Evolutionary conservation across 306 rosid species (phyloP).

Genomic region (Carpinus viminea): DNA sequence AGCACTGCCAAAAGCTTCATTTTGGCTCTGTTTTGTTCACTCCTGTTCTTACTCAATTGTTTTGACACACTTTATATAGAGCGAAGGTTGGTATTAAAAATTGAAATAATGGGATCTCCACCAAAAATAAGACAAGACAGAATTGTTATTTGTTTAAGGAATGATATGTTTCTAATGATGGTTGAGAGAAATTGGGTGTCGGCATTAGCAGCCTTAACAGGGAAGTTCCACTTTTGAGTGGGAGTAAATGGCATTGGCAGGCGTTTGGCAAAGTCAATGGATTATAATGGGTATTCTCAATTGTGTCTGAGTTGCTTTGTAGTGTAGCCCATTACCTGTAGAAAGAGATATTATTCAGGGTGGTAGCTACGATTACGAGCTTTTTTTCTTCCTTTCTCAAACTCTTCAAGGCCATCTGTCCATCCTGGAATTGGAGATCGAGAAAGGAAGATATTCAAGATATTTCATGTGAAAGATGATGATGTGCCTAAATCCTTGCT

Average conservation of each 20-base stretch:
- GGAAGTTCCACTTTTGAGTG: constrained; percentile 45
- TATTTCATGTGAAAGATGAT: too few species aligned
- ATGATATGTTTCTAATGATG: background rate
- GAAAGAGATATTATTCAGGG: background rate
- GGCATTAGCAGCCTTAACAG: constrained; percentile 15
- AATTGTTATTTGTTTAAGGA: constrained; percentile 9
- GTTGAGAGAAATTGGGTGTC: background rate
- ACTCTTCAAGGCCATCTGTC: constrained; percentile 2
- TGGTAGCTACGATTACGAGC: too few species aligned
- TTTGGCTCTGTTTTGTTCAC: constrained; percentile 8
- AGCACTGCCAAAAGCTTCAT: constrained; percentile 50
- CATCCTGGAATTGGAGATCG: background rate
- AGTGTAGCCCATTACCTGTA: background rate
- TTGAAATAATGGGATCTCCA: constrained; percentile 23
- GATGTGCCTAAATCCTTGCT: too few species aligned
- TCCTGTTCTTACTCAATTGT: background rate
- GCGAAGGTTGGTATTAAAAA: background rate
- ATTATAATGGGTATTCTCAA: constrained; percentile 19
- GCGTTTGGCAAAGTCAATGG: constrained; percentile 5
- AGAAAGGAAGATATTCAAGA: too few species aligned
- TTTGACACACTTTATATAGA: background rate
- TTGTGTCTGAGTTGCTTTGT: constrained; percentile 24
- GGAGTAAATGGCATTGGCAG: constrained; percentile 16
- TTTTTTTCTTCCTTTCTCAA: background rate
- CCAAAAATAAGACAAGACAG: constrained; percentile 10